Evolutionary conservation across 164 flowering plant species (phyloP).

Genomic region (Vitis cinerea): DNA sequence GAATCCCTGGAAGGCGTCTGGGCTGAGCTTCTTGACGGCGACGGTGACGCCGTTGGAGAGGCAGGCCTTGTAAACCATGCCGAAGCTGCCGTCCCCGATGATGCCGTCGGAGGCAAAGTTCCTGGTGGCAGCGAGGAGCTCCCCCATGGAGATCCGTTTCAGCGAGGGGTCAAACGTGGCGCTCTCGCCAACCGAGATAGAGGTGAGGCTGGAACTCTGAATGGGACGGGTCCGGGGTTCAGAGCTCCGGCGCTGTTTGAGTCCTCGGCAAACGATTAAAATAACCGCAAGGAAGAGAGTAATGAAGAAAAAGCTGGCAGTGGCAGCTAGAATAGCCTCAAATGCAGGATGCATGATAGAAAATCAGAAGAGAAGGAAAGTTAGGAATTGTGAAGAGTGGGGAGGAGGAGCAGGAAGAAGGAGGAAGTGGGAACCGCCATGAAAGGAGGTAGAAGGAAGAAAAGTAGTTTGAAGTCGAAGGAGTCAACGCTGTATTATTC

Average conservation of each 20-base stretch:
- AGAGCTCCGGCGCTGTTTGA: not conserved
- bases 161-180: constrained; percentile 63
- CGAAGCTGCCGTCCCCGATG: constrained; percentile 89
- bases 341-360: not conserved
- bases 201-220: constrained; percentile 7
- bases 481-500: too few relatives aligned
- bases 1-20: constrained; percentile 76
- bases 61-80: constrained; percentile 67
- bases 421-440: not conserved
- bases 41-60: constrained; percentile 54
- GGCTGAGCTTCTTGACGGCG: constrained; percentile 71
- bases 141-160: constrained; percentile 56
- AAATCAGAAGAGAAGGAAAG: too few relatives aligned
- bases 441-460: too few relatives aligned
- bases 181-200: constrained; percentile 42
- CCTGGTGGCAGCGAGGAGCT: constrained; percentile 55
- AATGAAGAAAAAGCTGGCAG: constrained; percentile 47
- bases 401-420: not conserved
- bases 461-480: too few relatives aligned
- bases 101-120: constrained; percentile 61
- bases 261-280: constrained; percentile 30
- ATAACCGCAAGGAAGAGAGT: constrained; percentile 32
- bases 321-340: constrained; percentile 45
- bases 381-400: not conserved
- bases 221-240: constrained; percentile 11